Conservation (phyloP, 2,329 filamentous ascomycete genomes). For the Paraconiothyrium brasiliense region DNA sequence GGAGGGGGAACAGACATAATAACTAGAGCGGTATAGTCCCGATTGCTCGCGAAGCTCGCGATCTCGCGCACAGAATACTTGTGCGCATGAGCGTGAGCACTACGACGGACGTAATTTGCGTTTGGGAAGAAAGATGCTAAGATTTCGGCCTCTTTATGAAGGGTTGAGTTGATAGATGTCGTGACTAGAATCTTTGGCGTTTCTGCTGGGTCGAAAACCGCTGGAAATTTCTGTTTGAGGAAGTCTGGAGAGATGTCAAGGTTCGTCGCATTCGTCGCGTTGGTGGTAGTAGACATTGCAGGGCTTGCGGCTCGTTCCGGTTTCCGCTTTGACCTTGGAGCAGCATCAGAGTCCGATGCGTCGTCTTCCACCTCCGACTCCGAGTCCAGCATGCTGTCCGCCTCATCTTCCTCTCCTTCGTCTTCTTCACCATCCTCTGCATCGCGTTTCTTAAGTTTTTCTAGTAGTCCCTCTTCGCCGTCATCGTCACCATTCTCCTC, state of each 20-base stretch:
- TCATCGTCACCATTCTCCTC: conserved; percentile 29
- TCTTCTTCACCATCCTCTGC: conserved; percentile 30
- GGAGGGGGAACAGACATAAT: conserved; percentile 61
- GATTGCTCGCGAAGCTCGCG: conserved; percentile 80
- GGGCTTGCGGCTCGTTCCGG: conserved; percentile 62
- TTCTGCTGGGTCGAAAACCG: conserved; percentile 65
- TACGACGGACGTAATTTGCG: conserved; percentile 82
- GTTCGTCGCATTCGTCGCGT: conserved; percentile 64
- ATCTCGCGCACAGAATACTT: conserved; percentile 96
- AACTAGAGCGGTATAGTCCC: conserved; percentile 83
- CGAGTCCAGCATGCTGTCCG: conserved; percentile 78
- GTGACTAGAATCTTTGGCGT: conserved; percentile 89
- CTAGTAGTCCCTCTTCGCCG: conserved; percentile 43
- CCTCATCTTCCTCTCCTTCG: conserved; percentile 33
- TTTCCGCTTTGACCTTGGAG: conserved; percentile 48
- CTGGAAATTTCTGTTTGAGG: conserved; percentile 67
- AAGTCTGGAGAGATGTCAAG: conserved; percentile 69
- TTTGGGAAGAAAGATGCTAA: conserved; percentile 85
- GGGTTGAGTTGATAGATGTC: conserved; percentile 85
- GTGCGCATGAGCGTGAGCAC: conserved; percentile 82
- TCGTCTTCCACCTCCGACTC: conserved; percentile 59
- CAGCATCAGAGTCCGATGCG: conserved; percentile 61
- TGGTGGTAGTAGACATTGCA: conserved; percentile 63
- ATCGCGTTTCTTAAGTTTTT: conserved; percentile 43
- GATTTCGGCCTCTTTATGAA: conserved; percentile 83